phyloP scores from a whole-genome alignment of 257 asterid species.

The Verbena officinalis region DNA sequence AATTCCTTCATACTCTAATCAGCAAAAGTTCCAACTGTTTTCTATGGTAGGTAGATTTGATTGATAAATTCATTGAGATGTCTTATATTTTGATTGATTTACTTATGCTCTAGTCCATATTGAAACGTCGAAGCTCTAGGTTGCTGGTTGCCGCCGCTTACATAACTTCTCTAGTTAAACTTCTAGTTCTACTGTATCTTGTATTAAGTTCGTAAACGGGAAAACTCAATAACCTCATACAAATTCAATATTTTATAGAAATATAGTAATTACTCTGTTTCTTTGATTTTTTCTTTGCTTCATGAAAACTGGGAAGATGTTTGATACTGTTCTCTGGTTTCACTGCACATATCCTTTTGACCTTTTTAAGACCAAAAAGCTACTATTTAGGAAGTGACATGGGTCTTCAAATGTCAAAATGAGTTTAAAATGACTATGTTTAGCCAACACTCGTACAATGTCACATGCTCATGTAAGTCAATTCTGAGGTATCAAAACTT shows the following conservation, averaged over 20 bases:
- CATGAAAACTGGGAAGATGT: conserved; percentile 4
- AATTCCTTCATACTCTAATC: neutral
- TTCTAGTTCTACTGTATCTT: conserved; percentile 5
- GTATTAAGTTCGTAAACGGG: neutral
- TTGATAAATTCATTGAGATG: too few species aligned
- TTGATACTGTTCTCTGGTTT: neutral
- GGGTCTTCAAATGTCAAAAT: neutral
- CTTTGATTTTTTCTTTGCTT: neutral
- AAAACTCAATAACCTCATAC: neutral
- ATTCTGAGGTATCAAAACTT: neutral
- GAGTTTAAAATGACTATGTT: too few species aligned
- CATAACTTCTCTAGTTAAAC: neutral
- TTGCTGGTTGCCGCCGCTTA: neutral
- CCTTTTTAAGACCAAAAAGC: neutral
- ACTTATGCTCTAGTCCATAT: neutral
- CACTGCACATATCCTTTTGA: conserved; percentile 2
- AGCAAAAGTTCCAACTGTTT: neutral
- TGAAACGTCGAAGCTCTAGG: conserved; percentile 18
- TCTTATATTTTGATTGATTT: too few species aligned
- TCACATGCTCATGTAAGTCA: conserved; percentile 1
- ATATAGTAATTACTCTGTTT: neutral
- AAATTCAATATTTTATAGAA: too few species aligned
- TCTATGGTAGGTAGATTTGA: neutral
- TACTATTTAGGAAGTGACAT: neutral
- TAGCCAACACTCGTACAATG: neutral